Evolutionary conservation across 768 basidiomycete species (phyloP), one percentile per base, ranked within the genome.

Genomic region (Leccinum sublutescens): DNA sequence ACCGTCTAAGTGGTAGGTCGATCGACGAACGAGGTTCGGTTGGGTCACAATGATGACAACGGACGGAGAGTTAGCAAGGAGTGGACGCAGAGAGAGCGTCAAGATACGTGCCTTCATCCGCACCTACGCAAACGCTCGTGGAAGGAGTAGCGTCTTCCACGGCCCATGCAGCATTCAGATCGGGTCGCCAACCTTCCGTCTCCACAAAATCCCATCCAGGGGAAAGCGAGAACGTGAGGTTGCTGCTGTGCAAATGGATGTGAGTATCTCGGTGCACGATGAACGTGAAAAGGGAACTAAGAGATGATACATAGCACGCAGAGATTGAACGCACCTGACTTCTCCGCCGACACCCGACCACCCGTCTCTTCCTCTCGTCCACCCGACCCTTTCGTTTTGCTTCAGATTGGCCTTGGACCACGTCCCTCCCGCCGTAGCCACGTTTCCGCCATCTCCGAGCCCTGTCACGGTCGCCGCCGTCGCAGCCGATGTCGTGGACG

Each of bases 171-270:
- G 80, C 87, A 27, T 75, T 74, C 7, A 85, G 54, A 71, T 92
- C 91, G 27, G 83, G 79, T 54, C 86, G 77, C 91, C 91, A 93
- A 55, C 87, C 84, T 64, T 93, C 91, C 0, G 86, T 86, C 61
- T 85, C 81, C 7, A 92, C 83, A 58, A 91, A 93, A 1, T 77
- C 68, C 89, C 90, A 93, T 0, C 86, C 86, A 4, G 83, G 79
- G 3, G 84, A 81, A n/a, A 93, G 83, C 8, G 85, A 83, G 64
- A 93, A 91, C 2, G 88, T 90, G 56, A 92, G 79, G 77, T 89
- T 89, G 72, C 90, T 93, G 78, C 86, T 89, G 72, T 53, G 58
- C 66, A 21, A 54, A 49, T 17, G 21, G 21, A 48, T 23, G 47
- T 40, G 40, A 40, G 40, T n/a, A 40, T 10, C 50, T 51, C 2